phyloP scores from a whole-genome alignment of 1,284 basidiomycete species.

The Tremellales sp. region DNA sequence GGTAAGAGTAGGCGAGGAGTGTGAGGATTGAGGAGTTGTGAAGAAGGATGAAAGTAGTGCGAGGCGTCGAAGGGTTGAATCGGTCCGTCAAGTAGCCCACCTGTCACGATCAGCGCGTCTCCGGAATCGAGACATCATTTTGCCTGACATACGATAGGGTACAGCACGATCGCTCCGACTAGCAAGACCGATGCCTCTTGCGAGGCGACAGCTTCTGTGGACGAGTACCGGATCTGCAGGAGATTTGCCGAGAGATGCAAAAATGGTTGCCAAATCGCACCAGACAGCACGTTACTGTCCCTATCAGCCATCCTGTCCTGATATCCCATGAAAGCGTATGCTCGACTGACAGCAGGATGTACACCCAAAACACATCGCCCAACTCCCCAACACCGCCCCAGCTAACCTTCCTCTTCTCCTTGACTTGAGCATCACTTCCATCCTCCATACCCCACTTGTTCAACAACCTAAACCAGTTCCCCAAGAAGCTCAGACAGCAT shows the following conservation, averaged over 20 bases:
- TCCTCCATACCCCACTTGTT: constrained; percentile 61
- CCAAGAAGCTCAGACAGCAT: constrained; percentile 60
- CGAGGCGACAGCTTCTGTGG: constrained; percentile 61
- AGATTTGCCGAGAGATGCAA: constrained; percentile 72
- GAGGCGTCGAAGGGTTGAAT: constrained; percentile 14
- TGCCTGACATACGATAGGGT: constrained; percentile 59
- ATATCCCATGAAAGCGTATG: constrained; percentile 27
- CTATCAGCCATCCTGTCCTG: constrained; percentile 4
- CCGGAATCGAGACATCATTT: too few species aligned
- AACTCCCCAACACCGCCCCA: constrained; percentile 48
- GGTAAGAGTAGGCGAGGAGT: constrained; percentile 61
- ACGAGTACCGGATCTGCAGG: constrained; percentile 62
- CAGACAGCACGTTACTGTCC: constrained; percentile 61
- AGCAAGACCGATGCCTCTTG: constrained; percentile 66
- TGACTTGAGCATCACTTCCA: constrained; percentile 51
- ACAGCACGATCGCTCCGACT: constrained; percentile 68
- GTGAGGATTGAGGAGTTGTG: constrained; percentile 62
- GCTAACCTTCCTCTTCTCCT: constrained; percentile 15
- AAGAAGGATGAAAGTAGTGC: constrained; percentile 58
- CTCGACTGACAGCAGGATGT: constrained; percentile 41
- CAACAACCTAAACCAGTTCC: constrained; percentile 66
- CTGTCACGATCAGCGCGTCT: too few species aligned
- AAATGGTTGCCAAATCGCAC: constrained; percentile 73
- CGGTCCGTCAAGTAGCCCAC: constrained; percentile 56
- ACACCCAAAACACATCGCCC: constrained; percentile 76